Evolutionary conservation across 2,329 filamentous ascomycete species (phyloP).

Genomic region (Periconia sp.): DNA sequence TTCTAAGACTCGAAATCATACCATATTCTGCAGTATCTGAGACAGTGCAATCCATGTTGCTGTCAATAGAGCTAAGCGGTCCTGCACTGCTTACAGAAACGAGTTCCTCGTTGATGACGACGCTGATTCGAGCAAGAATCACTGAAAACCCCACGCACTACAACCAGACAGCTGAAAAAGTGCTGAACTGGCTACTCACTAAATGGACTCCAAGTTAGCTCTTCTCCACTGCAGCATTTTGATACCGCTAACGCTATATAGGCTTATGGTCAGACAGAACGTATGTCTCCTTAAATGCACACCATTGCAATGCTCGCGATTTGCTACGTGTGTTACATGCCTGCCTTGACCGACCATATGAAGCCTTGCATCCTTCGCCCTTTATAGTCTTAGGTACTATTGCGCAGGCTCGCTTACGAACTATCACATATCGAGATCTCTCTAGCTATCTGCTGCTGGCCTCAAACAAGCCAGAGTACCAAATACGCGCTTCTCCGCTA

Average conservation of each 20-base stretch:
- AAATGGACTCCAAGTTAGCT: constrained; percentile 80
- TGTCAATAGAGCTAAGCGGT: constrained; percentile 80
- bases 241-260: constrained; percentile 24
- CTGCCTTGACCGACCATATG: constrained; percentile 65
- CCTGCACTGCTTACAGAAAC: constrained; percentile 81
- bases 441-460: constrained; percentile 58
- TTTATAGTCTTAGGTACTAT: constrained; percentile 49
- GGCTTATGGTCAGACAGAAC: constrained; percentile 63
- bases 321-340: constrained; percentile 72
- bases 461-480: constrained; percentile 17
- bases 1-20: constrained; percentile 71
- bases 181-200: constrained; percentile 81
- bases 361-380: constrained; percentile 22
- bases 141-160: constrained; percentile 72
- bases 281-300: constrained; percentile 69
- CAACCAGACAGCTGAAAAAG: constrained; percentile 70
- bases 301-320: constrained; percentile 69
- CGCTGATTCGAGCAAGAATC: constrained; percentile 70
- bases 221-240: neutral
- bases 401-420: constrained; percentile 52
- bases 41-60: constrained; percentile 73
- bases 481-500: constrained; percentile 6
- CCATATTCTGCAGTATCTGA: constrained; percentile 71
- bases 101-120: constrained; percentile 74
- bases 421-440: constrained; percentile 48